Percentiles rank a stretch among this genome's conserved stretches.
These are phyloP conservation scores for Neurospora sp. DNA, from an alignment of 495 filamentous ascomycete genomes.

Conservation along the genomic window DNA sequence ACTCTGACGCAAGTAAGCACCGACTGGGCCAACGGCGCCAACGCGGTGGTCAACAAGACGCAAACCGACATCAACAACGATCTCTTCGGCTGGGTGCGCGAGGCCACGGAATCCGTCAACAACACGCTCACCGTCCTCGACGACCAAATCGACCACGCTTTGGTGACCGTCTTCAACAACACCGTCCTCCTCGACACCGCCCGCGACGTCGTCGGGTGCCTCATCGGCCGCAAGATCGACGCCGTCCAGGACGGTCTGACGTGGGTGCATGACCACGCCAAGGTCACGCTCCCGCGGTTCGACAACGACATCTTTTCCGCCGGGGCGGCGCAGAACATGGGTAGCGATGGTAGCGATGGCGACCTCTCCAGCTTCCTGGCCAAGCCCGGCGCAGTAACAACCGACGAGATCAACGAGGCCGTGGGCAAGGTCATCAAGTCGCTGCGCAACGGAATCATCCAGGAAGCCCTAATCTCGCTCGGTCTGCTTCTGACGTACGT, in stretches of 20 bases:
- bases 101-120: conserved; percentile 70
- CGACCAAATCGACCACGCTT: conserved; percentile 54
- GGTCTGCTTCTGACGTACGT: conserved; percentile 65
- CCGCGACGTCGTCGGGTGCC: conserved; percentile 60
- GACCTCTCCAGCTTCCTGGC: conserved; percentile 64
- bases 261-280: conserved; percentile 78
- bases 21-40: conserved; percentile 68
- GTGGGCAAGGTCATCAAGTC: conserved; percentile 53
- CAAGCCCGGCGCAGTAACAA: conserved; percentile 52
- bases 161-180: conserved; percentile 69
- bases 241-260: conserved; percentile 74
- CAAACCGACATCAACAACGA: conserved; percentile 61
- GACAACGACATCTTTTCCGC: conserved; percentile 73
- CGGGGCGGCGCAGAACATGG: conserved; percentile 57
- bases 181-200: conserved; percentile 68
- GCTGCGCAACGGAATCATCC: conserved; percentile 52
- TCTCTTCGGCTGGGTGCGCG: conserved; percentile 81
- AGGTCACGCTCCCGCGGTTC: conserved; percentile 70
- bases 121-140: conserved; percentile 76
- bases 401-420: conserved; percentile 71
- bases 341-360: conserved; percentile 27
- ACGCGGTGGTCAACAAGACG: conserved; percentile 57
- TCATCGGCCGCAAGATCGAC: conserved; percentile 66
- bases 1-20: conserved; percentile 62
- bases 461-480: conserved; percentile 67